Evolutionary conservation across 306 rosid species (phyloP).

Genomic region (Arachis hypogaea): DNA sequence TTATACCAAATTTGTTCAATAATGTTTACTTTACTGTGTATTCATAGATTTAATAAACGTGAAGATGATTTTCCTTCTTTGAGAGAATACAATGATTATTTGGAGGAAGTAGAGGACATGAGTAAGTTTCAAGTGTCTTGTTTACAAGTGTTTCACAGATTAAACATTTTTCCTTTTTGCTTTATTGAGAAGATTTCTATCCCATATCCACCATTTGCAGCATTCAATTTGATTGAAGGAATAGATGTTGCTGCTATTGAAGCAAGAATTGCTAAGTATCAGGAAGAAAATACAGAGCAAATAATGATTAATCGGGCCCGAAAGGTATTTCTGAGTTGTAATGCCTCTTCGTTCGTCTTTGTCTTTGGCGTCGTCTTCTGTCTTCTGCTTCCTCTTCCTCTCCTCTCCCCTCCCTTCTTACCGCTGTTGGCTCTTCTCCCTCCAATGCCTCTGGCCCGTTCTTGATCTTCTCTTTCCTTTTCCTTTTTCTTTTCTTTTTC

Average conservation of each 20-base stretch:
- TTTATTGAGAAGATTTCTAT: slow-evolving; percentile 25
- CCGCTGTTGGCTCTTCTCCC: too few relatives aligned
- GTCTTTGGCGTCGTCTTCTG: too few relatives aligned
- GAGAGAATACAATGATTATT: slow-evolving; percentile 86
- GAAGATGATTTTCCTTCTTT: slow-evolving; percentile 84
- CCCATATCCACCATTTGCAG: slow-evolving; percentile 42
- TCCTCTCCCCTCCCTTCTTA: not conserved
- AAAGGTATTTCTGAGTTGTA: slow-evolving; percentile 57
- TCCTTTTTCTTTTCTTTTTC: too few relatives aligned
- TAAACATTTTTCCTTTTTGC: not conserved
- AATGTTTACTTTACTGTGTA: slow-evolving; percentile 10
- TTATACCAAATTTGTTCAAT: slow-evolving; percentile 26
- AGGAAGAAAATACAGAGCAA: slow-evolving; percentile 90
- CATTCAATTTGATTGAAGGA: slow-evolving; percentile 79
- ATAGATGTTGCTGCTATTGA: slow-evolving; percentile 71
- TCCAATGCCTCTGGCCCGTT: too few relatives aligned
- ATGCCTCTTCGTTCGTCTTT: not conserved
- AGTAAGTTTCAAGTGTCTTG: slow-evolving; percentile 51
- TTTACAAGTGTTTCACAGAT: slow-evolving; percentile 13
- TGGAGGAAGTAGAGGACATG: slow-evolving; percentile 97
- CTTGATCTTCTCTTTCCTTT: too few relatives aligned
- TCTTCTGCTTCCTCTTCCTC: not conserved
- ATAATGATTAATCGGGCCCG: slow-evolving; percentile 85
- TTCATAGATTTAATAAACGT: slow-evolving; percentile 77
- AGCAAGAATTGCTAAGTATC: slow-evolving; percentile 71